Evolutionary conservation across 768 basidiomycete genomes (phyloP).

Genomic region (Amanita rubescens): DNA sequence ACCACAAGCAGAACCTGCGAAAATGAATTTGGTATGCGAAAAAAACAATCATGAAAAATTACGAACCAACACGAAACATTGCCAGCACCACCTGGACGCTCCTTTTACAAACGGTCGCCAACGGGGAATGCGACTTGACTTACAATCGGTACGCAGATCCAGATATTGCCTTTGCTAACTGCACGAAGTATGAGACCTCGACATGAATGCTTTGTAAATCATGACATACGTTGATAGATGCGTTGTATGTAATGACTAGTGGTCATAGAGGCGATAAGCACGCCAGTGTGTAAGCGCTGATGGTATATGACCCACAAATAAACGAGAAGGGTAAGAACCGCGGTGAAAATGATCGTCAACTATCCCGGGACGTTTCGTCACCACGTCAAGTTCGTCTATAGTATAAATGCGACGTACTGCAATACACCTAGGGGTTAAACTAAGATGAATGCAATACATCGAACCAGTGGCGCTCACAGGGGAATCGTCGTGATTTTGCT

Average conservation of each 20-base stretch:
- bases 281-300: not conserved
- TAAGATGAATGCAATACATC: not conserved
- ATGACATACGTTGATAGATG: slow-evolving; percentile 17
- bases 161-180: slow-evolving; percentile 22
- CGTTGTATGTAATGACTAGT: slow-evolving; percentile 21
- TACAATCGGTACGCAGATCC: slow-evolving; percentile 19
- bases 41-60: not conserved
- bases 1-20: slow-evolving; percentile 6
- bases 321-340: slow-evolving; percentile 21
- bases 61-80: slow-evolving; percentile 17
- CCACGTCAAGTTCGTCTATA: not conserved
- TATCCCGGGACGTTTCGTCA: slow-evolving; percentile 11
- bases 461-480: slow-evolving; percentile 13
- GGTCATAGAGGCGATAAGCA: not conserved
- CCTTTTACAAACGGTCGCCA: not conserved
- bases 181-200: not conserved
- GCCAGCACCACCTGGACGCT: slow-evolving; percentile 18
- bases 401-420: not conserved
- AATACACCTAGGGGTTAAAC: not conserved
- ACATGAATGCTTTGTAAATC: not conserved
- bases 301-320: slow-evolving; percentile 16
- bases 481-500: slow-evolving; percentile 16
- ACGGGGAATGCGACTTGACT: slow-evolving; percentile 2
- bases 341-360: slow-evolving; percentile 17
- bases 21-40: not conserved